A percentile compares a stretch with the other conserved stretches of the same genome.
Conservation (phyloP, 768 basidiomycete species). For the Rhodotorula toruloides region DNA sequence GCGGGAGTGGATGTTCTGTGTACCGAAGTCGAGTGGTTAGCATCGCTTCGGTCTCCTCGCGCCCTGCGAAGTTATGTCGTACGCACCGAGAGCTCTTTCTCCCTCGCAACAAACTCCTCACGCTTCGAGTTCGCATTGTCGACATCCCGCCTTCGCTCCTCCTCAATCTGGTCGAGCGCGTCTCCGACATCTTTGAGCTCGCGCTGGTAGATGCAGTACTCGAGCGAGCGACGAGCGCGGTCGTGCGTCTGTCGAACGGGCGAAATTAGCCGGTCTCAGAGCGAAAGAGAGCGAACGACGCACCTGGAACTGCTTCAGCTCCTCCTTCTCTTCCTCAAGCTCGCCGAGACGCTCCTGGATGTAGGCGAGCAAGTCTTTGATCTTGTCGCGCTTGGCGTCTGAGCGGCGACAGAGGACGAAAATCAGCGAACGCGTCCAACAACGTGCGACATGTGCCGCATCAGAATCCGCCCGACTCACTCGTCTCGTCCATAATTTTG, state of each 20-base stretch:
- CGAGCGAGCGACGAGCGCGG: slow-evolving; percentile 84
- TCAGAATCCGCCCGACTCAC: slow-evolving; percentile 40
- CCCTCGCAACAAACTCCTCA: slow-evolving; percentile 72
- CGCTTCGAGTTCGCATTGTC: slow-evolving; percentile 76
- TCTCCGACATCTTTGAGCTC: slow-evolving; percentile 84
- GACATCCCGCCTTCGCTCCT: slow-evolving; percentile 70
- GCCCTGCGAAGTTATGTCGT: neutral
- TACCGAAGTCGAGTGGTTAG: too few relatives aligned
- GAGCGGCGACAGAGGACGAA: neutral
- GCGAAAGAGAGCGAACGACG: neutral
- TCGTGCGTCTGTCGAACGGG: slow-evolving; percentile 56
- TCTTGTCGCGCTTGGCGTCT: slow-evolving; percentile 83
- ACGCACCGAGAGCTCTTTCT: slow-evolving; percentile 76
- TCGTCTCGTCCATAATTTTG: slow-evolving; percentile 93
- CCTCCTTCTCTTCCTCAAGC: slow-evolving; percentile 96
- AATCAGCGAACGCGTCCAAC: neutral
- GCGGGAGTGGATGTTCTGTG: slow-evolving; percentile 68
- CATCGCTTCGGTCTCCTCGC: neutral
- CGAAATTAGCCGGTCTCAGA: neutral
- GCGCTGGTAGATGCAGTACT: slow-evolving; percentile 86
- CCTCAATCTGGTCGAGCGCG: slow-evolving; percentile 59
- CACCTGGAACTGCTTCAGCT: slow-evolving; percentile 90
- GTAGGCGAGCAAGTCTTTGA: slow-evolving; percentile 78
- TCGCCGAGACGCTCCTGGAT: slow-evolving; percentile 85
- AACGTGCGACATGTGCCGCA: neutral